These are phyloP conservation scores for Eremothecium cymbalariae DNA, from an alignment of 1,139 yeast genomes.

Conservation along the genomic window DNA sequence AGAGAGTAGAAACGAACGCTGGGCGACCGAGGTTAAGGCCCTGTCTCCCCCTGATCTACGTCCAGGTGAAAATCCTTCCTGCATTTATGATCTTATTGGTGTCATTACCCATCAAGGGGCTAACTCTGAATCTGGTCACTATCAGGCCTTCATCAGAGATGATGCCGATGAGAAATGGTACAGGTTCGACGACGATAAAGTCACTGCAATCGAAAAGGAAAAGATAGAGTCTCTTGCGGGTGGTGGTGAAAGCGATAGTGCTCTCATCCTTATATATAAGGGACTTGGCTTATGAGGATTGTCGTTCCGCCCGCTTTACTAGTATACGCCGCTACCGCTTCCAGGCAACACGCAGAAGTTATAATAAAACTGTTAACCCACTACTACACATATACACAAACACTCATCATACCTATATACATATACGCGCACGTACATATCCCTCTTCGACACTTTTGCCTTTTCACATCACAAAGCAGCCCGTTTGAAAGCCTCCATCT, in stretches of 20 bases:
- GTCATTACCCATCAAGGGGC: conserved; percentile 92
- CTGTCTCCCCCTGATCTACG: conserved; percentile 32
- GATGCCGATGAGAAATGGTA: conserved; percentile 78
- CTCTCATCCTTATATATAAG: conserved; percentile 76
- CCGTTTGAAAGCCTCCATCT: conserved; percentile 64
- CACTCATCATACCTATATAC: conserved; percentile 1
- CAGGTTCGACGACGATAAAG: conserved; percentile 90
- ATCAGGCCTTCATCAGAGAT: conserved; percentile 80
- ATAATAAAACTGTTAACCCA: background rate
- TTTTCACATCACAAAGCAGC: conserved; percentile 6
- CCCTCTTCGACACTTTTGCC: background rate
- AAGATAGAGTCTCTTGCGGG: conserved; percentile 83
- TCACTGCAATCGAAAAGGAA: conserved; percentile 65
- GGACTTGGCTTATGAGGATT: conserved; percentile 48
- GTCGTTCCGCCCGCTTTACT: background rate
- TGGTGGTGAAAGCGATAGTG: conserved; percentile 97
- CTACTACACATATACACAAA: background rate
- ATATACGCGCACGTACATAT: conserved; percentile 1
- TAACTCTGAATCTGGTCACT: conserved; percentile 95
- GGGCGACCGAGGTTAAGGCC: conserved; percentile 33
- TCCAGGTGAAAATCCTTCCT: conserved; percentile 75
- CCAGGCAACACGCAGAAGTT: conserved; percentile 1
- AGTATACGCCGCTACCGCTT: too few species aligned
- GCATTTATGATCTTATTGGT: conserved; percentile 74
- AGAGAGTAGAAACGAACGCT: conserved; percentile 33